Conservation (phyloP, 148 eudicot species). For the Cornus suecica region DNA sequence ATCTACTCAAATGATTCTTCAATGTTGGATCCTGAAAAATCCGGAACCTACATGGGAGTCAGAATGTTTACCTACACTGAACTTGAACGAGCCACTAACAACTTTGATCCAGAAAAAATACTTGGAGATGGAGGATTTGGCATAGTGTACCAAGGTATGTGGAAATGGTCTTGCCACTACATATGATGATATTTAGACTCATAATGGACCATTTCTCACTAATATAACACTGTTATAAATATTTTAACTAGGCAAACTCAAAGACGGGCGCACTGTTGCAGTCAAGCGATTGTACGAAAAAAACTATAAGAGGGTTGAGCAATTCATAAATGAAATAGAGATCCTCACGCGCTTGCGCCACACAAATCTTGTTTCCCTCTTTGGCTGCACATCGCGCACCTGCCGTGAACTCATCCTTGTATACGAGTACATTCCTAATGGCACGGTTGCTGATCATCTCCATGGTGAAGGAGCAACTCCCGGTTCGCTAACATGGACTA, state of each 20-base stretch:
- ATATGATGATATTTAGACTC: not conserved
- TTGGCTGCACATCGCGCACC: conserved; percentile 68
- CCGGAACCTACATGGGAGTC: conserved; percentile 36
- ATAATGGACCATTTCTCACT: not conserved
- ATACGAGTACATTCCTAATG: conserved; percentile 68
- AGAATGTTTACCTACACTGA: conserved; percentile 43
- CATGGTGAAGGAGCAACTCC: conserved; percentile 36
- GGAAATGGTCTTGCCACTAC: not conserved
- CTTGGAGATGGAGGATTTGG: conserved; percentile 87
- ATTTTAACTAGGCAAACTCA: conserved; percentile 27
- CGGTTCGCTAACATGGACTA: conserved; percentile 36
- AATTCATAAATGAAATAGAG: conserved; percentile 64
- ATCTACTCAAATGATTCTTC: conserved; percentile 17
- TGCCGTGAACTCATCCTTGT: conserved; percentile 62
- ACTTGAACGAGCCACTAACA: conserved; percentile 55
- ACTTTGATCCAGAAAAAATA: conserved; percentile 43
- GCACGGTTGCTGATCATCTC: conserved; percentile 81
- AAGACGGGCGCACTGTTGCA: conserved; percentile 48
- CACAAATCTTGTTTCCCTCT: conserved; percentile 59
- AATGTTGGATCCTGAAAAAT: conserved; percentile 12
- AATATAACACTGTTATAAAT: no score
- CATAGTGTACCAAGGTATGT: conserved; percentile 62
- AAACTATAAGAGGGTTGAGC: conserved; percentile 52
- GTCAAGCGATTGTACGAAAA: conserved; percentile 64
- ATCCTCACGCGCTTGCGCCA: conserved; percentile 64